Evolutionary conservation across 1,139 yeast genomes (phyloP), one percentile per base, ranked within the genome.

Genomic region (Geotrichum europaeum): DNA sequence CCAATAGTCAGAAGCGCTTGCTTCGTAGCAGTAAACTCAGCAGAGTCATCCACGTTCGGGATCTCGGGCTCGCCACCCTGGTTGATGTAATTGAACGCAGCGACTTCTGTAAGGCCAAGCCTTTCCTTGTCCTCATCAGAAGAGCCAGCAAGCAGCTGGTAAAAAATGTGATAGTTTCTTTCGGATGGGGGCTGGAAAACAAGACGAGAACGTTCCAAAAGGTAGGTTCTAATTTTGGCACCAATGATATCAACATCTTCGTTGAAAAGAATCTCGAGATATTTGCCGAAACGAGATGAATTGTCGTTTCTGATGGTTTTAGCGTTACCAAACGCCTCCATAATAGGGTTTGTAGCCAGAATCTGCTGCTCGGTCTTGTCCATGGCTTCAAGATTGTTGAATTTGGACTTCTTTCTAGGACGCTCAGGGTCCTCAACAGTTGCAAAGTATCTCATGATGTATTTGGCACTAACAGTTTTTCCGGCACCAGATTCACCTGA

Each of bases 401-500:
- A 64, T 28, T 55, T 59, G 13, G 64, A 58, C 47, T 60, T 61
- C 57, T 67, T 65, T 51, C 72, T 66, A 1, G 74, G 75, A 67
- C 79, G 73, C 57, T 79, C 81, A 55, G 80, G 78, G 64, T 85
- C 89, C 71, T 92, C 98, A 22, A 94, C 97, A 10, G 96, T 86
- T 4, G 99, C 98, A 75, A 94, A 92, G 75, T 91, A 94, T 73
- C 98, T 84, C 99, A 94, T 94, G 66, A 94, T 94, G 74, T 89
- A 94, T 75, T 94, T 94, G 57, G 99, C 99, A 65, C 95, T 85
- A 51, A 94, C 98, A 2, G 99, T 95, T 72, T 94, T 95, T 75
- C 99, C 99, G 28, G 99, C 99, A 74, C 99, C 99, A 6, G 97
- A 89, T 75, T 94, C 99, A 74, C 99, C 99, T 69, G 95, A 86